These are phyloP conservation scores for Alternaria novae-zelandiae DNA, from an alignment of 2,329 filamentous ascomycete species.

Conservation along the genomic window DNA sequence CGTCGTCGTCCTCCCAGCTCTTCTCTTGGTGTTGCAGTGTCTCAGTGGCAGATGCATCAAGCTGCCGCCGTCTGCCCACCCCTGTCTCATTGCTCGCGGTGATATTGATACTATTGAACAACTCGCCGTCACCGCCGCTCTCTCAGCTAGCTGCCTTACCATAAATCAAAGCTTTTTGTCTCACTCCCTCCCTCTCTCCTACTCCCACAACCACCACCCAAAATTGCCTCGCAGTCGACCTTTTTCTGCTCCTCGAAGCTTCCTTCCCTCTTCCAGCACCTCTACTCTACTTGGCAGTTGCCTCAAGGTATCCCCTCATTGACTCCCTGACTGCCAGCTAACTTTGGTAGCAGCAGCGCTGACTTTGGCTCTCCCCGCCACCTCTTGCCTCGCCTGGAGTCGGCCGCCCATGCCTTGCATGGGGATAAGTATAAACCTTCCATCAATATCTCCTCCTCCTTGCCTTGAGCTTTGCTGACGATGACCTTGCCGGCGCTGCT, in stretches of 20 bases:
- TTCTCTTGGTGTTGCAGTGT: slow-evolving; percentile 13
- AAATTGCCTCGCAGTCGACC: not conserved
- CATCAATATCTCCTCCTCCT: not conserved
- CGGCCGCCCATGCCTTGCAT: not conserved
- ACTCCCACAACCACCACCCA: not conserved
- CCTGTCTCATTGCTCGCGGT: not conserved
- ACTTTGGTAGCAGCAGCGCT: not conserved
- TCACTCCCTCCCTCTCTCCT: not conserved
- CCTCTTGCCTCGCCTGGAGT: not conserved
- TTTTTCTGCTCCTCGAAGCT: not conserved
- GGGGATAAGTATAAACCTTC: not conserved
- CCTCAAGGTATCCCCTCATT: not conserved
- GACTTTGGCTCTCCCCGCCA: not conserved
- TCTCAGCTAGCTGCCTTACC: not conserved
- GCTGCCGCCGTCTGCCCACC: not conserved
- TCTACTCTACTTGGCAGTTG: not conserved
- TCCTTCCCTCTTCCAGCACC: not conserved
- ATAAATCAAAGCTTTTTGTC: not conserved
- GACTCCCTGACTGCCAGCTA: not conserved
- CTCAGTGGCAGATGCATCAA: slow-evolving; percentile 6
- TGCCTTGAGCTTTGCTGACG: not conserved
- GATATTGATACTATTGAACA: not conserved
- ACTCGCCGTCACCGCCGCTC: slow-evolving; percentile 1
- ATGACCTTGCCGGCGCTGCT: not conserved
- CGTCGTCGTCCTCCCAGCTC: not conserved